Evolutionary conservation across 306 rosid species (phyloP), one percentile per base, ranked within the genome.

Genomic region (Cucurbita pepo): DNA sequence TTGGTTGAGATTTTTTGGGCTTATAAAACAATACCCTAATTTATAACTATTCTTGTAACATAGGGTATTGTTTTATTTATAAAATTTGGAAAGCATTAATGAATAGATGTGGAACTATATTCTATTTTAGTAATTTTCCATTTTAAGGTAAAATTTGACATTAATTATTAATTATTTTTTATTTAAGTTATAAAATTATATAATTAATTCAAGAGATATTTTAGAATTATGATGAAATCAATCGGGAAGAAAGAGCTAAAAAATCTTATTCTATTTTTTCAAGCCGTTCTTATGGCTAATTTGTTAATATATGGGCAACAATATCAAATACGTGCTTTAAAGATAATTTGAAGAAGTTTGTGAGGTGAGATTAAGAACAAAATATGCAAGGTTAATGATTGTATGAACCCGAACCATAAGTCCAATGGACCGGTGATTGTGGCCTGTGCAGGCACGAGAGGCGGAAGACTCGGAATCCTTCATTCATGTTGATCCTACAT

Each of bases 401-500:
- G 21, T 63, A 16, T 6, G 18, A 63, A 38, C 15, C 9, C 47
- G 3, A 16, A 60, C 10, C 5, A 5, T 5, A 6, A 4, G 1
- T 63, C 61, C 5, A 19, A 34, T 19, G 51, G 10, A 50, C 41
- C 4, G 22, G 56, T 57, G 36, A 78, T 60, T 50, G 73, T 74
- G 18, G 7, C 72, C 22, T 37, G 55, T 40, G 70, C 70, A 7
- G 75, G 80, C 16, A 59, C 25, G 25, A 1, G 25, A 25, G 25
- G 2, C n/a, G 0, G 69, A 47, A 79, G 54, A 63, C 77, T 5
- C 18, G 8, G 8, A 62, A 77, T 30, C 81, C 84, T 47, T 73
- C 15, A 61, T 83, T 86, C 45, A 15, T 34, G 15, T 72, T 66
- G 7, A 47, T 43, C 21, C 0, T 58, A 37, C 11, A 2, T 3